phyloP scores from a whole-genome alignment of 2,329 filamentous ascomycete genomes.

The Tolypocladium inflatum region DNA sequence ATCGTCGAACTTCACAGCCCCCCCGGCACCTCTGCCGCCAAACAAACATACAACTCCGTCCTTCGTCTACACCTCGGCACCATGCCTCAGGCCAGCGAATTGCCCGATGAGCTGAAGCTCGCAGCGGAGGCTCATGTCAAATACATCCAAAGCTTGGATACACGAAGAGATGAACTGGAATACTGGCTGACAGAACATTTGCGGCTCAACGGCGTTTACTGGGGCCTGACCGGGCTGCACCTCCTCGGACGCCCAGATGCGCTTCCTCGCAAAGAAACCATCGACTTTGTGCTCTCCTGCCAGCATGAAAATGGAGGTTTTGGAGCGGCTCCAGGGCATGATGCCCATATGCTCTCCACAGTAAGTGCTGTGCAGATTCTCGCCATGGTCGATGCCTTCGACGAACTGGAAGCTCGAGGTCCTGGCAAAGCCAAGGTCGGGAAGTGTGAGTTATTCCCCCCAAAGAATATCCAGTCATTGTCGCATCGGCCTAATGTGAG shows the following conservation, averaged over 20 bases:
- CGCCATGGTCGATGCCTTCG: slow-evolving; percentile 74
- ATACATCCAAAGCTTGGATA: slow-evolving; percentile 90
- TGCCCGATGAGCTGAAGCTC: slow-evolving; percentile 32
- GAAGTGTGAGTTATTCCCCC: slow-evolving; percentile 53
- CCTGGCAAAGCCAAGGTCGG: slow-evolving; percentile 60
- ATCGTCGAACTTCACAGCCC: background rate
- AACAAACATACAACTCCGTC: background rate
- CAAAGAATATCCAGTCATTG: slow-evolving; percentile 1
- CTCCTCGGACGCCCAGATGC: slow-evolving; percentile 73
- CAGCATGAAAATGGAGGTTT: slow-evolving; percentile 85
- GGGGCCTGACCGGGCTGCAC: slow-evolving; percentile 85
- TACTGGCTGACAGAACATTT: slow-evolving; percentile 98
- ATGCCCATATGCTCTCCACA: slow-evolving; percentile 93
- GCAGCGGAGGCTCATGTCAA: slow-evolving; percentile 61
- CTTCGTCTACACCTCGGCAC: slow-evolving; percentile 4
- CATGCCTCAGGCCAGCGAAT: slow-evolving; percentile 17
- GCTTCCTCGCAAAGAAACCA: slow-evolving; percentile 68
- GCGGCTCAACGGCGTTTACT: slow-evolving; percentile 91
- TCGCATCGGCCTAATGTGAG: slow-evolving; percentile 6
- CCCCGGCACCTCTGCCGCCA: background rate
- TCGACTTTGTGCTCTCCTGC: slow-evolving; percentile 93
- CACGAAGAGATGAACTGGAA: slow-evolving; percentile 85
- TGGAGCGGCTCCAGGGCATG: slow-evolving; percentile 86
- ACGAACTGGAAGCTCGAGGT: slow-evolving; percentile 65
- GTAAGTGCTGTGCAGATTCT: slow-evolving; percentile 92